These are phyloP conservation scores for Anacardium occidentale DNA, from an alignment of 345 rosid genomes.

Conservation along the genomic window DNA sequence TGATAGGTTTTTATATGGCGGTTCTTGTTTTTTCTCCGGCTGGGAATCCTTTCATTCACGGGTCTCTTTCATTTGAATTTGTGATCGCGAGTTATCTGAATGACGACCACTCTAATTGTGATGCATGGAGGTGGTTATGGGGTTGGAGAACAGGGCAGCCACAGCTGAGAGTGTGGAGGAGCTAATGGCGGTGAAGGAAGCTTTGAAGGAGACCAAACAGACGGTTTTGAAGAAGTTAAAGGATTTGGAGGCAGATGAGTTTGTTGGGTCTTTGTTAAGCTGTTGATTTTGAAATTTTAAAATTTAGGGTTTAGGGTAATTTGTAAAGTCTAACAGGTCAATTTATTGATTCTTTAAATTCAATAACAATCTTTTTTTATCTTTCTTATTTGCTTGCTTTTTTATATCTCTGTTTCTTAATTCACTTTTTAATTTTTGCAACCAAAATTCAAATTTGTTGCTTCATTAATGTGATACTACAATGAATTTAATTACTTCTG, in stretches of 20 bases:
- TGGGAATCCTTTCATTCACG: neutral
- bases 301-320: neutral
- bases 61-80: neutral
- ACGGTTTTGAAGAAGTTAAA: neutral
- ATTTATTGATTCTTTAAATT: too few relatives aligned
- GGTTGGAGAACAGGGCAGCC: neutral
- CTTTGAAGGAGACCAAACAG: neutral
- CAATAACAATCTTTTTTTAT: too few relatives aligned
- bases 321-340: too few relatives aligned
- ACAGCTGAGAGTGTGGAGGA: neutral
- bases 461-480: too few relatives aligned
- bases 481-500: too few relatives aligned
- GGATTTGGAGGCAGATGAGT: neutral
- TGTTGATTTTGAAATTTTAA: neutral
- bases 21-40: conserved; percentile 10
- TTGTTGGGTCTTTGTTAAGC: neutral
- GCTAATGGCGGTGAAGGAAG: neutral
- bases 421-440: too few relatives aligned
- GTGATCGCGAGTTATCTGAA: neutral
- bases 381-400: too few relatives aligned
- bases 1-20: too few relatives aligned
- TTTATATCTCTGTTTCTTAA: too few relatives aligned
- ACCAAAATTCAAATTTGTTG: too few relatives aligned
- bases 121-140: neutral
- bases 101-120: too few relatives aligned